Conservation (phyloP, 2,329 filamentous ascomycete species). For the Penicillium verrucosum region DNA sequence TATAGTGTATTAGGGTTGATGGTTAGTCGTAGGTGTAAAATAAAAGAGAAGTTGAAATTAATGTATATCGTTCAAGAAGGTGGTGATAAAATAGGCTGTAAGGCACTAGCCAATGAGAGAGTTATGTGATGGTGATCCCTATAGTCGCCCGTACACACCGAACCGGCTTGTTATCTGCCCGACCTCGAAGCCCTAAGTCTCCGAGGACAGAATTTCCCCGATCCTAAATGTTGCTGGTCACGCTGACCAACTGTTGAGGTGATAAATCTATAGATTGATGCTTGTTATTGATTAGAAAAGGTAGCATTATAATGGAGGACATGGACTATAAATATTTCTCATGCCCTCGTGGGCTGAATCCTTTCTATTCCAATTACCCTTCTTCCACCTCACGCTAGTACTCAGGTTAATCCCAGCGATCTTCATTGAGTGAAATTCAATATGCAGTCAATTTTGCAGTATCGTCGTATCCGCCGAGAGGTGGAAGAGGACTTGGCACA, state of each 20-base stretch:
- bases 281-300: background rate
- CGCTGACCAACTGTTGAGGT: background rate
- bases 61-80: too few species aligned
- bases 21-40: too few species aligned
- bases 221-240: background rate
- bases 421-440: background rate
- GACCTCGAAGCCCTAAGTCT: background rate
- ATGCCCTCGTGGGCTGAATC: background rate
- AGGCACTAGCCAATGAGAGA: too few species aligned
- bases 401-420: background rate
- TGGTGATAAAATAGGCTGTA: too few species aligned
- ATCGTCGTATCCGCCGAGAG: conserved; percentile 1
- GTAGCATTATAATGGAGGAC: background rate
- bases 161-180: background rate
- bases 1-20: too few species aligned
- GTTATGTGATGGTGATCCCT: too few species aligned
- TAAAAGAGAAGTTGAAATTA: too few species aligned
- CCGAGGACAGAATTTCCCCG: background rate
- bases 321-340: background rate
- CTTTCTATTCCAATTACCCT: background rate
- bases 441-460: conserved; percentile 2
- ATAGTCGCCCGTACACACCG: background rate
- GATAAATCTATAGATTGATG: background rate
- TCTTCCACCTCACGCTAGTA: background rate
- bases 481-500: background rate